Conservation (phyloP, 73 alveolate species). For the Paramecium sonneborni region DNA sequence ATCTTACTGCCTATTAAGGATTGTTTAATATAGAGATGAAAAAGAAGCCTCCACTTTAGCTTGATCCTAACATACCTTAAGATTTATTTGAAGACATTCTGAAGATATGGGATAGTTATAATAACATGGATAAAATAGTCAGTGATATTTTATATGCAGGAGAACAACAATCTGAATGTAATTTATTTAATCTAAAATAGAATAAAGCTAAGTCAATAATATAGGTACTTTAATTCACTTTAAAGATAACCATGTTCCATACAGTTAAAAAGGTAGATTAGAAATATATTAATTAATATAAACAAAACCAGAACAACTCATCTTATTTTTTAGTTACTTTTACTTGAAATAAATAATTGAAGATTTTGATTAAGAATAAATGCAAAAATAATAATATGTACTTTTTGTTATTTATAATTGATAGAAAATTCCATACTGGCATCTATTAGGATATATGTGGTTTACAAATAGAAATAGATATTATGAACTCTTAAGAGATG, state of each 20-base stretch:
- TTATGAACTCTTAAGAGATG: neutral
- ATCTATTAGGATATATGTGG: slow-evolving; percentile 34
- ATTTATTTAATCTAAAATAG: neutral
- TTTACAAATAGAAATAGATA: slow-evolving; percentile 12
- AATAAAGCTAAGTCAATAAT: neutral
- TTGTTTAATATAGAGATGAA: slow-evolving; percentile 9
- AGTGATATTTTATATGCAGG: slow-evolving; percentile 30
- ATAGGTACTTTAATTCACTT: slow-evolving; percentile 36
- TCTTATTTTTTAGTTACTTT: neutral
- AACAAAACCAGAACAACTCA: neutral
- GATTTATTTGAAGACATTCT: slow-evolving; percentile 1
- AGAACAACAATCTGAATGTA: neutral
- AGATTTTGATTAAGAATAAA: slow-evolving; percentile 9
- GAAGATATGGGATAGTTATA: slow-evolving; percentile 27
- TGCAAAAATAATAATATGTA: slow-evolving; percentile 26
- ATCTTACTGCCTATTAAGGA: slow-evolving; percentile 39
- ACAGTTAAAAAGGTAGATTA: neutral
- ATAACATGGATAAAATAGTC: slow-evolving; percentile 33
- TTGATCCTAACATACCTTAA: neutral
- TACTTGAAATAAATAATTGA: slow-evolving; percentile 12
- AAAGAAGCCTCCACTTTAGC: neutral
- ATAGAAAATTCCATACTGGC: slow-evolving; percentile 49
- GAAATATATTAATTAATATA: slow-evolving; percentile 2
- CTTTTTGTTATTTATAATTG: neutral
- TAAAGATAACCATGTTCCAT: neutral